Evolutionary conservation across 495 filamentous ascomycete species (phyloP).

Genomic region (Xanthoparmelia taractica): DNA sequence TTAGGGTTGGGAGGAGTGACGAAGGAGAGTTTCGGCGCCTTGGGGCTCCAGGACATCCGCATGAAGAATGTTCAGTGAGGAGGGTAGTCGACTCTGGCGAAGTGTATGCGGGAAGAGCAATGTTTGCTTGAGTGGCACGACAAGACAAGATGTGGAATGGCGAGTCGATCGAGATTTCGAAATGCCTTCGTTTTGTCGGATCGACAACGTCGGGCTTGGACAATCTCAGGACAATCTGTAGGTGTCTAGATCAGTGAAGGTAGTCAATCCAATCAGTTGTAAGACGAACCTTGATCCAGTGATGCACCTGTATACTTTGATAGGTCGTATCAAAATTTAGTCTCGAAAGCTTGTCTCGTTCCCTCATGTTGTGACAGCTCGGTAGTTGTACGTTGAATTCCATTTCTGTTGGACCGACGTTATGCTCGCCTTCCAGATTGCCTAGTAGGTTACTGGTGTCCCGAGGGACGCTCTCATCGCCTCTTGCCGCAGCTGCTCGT

Average conservation of each 20-base stretch:
- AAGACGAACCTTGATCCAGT: conserved; percentile 93
- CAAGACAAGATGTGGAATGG: conserved; percentile 95
- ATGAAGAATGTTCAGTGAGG: conserved; percentile 50
- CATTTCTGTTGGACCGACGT: conserved; percentile 87
- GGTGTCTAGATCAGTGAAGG: conserved; percentile 25
- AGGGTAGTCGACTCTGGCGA: conserved; percentile 47
- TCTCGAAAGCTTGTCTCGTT: conserved; percentile 62
- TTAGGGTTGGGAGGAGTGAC: conserved; percentile 37
- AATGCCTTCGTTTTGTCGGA: conserved; percentile 78
- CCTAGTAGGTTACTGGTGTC: conserved; percentile 68
- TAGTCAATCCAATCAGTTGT: background rate
- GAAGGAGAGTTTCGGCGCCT: conserved; percentile 36
- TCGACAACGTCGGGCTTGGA: conserved; percentile 79
- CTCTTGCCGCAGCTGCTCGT: conserved; percentile 50
- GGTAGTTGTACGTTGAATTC: conserved; percentile 94
- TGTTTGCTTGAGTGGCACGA: conserved; percentile 86
- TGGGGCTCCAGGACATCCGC: conserved; percentile 69
- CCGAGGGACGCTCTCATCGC: conserved; percentile 48
- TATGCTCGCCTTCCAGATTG: conserved; percentile 57
- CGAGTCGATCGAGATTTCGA: conserved; percentile 98
- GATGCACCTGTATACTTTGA: conserved; percentile 91
- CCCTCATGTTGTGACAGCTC: conserved; percentile 78
- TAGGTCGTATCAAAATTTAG: conserved; percentile 94
- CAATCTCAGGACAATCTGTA: conserved; percentile 89
- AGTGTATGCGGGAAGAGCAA: conserved; percentile 76